phyloP scores from a whole-genome alignment of 768 basidiomycete species.

The Boletales sp. region DNA sequence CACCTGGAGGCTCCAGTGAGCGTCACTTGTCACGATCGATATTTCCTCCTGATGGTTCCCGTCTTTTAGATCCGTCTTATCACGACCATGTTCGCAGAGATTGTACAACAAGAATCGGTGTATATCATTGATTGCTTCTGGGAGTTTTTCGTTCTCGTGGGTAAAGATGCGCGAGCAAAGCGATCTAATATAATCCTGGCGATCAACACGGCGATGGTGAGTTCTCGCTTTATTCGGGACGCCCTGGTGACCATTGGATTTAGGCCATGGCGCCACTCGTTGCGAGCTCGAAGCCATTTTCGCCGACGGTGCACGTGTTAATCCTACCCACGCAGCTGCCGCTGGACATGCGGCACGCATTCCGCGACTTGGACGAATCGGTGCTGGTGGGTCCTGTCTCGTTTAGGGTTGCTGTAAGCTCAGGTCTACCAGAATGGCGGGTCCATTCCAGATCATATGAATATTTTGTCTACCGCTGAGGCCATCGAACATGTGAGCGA shows the following conservation, averaged over 20 bases:
- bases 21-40: background rate
- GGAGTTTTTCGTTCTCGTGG: slow-evolving; percentile 78
- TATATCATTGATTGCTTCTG: slow-evolving; percentile 73
- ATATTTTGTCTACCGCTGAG: slow-evolving; percentile 56
- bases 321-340: slow-evolving; percentile 74
- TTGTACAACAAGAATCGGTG: slow-evolving; percentile 42
- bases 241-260: background rate
- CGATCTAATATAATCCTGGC: slow-evolving; percentile 61
- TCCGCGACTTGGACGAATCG: slow-evolving; percentile 68
- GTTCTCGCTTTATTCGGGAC: slow-evolving; percentile 7
- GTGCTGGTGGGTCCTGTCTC: slow-evolving; percentile 44
- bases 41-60: slow-evolving; percentile 2
- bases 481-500: slow-evolving; percentile 56
- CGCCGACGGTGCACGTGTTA: slow-evolving; percentile 69
- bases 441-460: slow-evolving; percentile 70
- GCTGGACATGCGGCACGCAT: slow-evolving; percentile 59
- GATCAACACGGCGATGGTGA: slow-evolving; percentile 53
- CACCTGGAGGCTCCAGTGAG: slow-evolving; percentile 41
- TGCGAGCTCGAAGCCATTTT: slow-evolving; percentile 59
- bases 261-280: slow-evolving; percentile 53
- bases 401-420: background rate
- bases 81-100: slow-evolving; percentile 40
- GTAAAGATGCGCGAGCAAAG: slow-evolving; percentile 57
- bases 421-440: slow-evolving; percentile 42
- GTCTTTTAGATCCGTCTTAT: slow-evolving; percentile 44